Base-by-base conservation (phyloP, 2,329 filamentous ascomycete genomes). In the Diaporthe vexans region DNA sequence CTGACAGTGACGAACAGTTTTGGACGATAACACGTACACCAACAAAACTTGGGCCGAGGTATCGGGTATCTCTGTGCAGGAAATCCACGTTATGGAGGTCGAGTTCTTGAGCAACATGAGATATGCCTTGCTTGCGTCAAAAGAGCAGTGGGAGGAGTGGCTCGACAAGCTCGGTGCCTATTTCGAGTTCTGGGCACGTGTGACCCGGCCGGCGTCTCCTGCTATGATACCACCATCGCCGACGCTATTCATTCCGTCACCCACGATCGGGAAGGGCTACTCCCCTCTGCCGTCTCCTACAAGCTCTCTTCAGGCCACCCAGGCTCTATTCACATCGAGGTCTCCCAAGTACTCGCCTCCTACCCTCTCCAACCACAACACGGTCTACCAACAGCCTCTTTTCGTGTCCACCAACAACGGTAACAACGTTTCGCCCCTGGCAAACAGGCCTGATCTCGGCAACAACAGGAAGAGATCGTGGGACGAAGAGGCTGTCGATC, bases 21-120 rank as follows among this genome's bases (percentile, higher is more conserved):
- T 99, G 79, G 97, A 99, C 81, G 97, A 99, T 83, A 99, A 98
- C 83, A 98, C 97, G 0, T 99, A 99, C 84, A 98, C 97, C 51
- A 99, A 99, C 86, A 98, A 98, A 87, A 99, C 97, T 0, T 99
- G 97, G 97, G 97, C 96, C 3, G 97, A 99, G 80, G 97, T 99
- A 15, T 98, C 97, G 0, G 94, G 94, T 58, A 98, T 99, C 76
- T 92, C 94, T 1, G 96, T 98, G 17, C 92, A 93, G 75, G 97
- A 99, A 83, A 98, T 99, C 69, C 97, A 99, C 82, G 94, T 98
- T 58, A 99, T 99, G 97, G 97, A 99, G 83, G 97, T 99, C n/a
- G 97, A 99, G 83, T 99, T 99, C 79, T 87, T 99, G 76, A 98
- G 96, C 87, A 98, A 98, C 83, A 97, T 99, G 93, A 92, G 96